These are phyloP conservation scores for Colletotrichum kahawae DNA, from an alignment of 2,329 filamentous ascomycete genomes.

Conservation along the genomic window DNA sequence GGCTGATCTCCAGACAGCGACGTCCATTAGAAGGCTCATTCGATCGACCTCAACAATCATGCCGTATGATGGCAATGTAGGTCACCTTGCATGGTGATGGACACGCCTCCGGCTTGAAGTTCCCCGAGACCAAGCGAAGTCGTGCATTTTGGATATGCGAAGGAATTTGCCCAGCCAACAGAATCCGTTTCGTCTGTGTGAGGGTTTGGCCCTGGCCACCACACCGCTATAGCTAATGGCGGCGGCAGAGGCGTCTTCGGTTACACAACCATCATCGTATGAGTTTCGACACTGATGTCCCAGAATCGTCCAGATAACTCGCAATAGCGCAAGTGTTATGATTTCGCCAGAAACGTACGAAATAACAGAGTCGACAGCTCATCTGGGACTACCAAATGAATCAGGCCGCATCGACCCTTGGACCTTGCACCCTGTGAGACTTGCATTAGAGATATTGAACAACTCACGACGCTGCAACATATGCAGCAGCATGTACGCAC, in stretches of 20 bases:
- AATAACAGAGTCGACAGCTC: slow-evolving; percentile 12
- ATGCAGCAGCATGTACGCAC: slow-evolving; percentile 15
- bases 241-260: not conserved
- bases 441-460: slow-evolving; percentile 24
- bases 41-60: slow-evolving; percentile 16
- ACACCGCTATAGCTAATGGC: not conserved
- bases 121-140: not conserved
- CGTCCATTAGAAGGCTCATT: not conserved
- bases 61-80: slow-evolving; percentile 13
- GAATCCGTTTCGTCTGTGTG: not conserved
- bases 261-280: not conserved
- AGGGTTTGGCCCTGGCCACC: slow-evolving; percentile 15
- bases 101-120: not conserved
- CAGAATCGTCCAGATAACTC: not conserved
- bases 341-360: not conserved
- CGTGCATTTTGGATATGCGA: not conserved
- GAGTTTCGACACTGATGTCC: not conserved
- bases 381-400: slow-evolving; percentile 10
- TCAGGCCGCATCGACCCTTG: slow-evolving; percentile 14
- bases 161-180: not conserved
- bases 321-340: not conserved
- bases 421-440: slow-evolving; percentile 21
- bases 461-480: slow-evolving; percentile 20
- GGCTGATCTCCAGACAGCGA: not conserved
- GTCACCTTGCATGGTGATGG: slow-evolving; percentile 9